Evolutionary conservation across 495 filamentous ascomycete genomes (phyloP).

Genomic region (Aspergillus wentii): DNA sequence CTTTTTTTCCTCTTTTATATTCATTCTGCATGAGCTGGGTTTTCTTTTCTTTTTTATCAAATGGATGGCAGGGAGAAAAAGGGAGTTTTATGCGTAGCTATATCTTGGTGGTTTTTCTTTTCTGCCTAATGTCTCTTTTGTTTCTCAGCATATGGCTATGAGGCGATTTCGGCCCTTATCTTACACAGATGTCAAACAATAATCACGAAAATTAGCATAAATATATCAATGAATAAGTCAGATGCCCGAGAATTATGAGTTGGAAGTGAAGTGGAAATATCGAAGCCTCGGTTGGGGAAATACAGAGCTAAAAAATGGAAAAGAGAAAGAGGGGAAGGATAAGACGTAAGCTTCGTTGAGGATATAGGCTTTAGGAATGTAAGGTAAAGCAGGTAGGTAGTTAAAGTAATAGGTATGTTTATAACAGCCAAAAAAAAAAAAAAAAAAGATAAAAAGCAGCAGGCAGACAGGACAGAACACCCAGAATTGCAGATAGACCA

Average conservation of each 20-base stretch:
- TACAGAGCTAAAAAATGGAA: background rate
- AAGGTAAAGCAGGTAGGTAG: too few relatives aligned
- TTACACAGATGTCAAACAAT: too few relatives aligned
- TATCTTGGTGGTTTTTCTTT: too few relatives aligned
- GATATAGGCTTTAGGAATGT: background rate
- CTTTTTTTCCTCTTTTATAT: conserved; percentile 6
- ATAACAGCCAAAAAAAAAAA: conserved; percentile 8
- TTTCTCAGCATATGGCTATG: too few relatives aligned
- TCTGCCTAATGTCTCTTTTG: conserved; percentile 2
- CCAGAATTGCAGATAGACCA: background rate
- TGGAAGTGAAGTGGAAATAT: too few relatives aligned
- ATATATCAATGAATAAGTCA: too few relatives aligned
- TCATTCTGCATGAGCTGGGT: too few relatives aligned
- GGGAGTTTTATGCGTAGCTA: conserved; percentile 8
- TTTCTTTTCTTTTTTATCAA: conserved; percentile 2
- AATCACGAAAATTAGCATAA: too few relatives aligned
- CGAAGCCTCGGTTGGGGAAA: too few relatives aligned
- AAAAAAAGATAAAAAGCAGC: conserved; percentile 7
- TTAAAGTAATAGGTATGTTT: too few relatives aligned
- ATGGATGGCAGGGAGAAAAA: conserved; percentile 6
- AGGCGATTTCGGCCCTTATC: too few relatives aligned
- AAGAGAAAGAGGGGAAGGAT: conserved; percentile 1
- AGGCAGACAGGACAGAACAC: conserved; percentile 1
- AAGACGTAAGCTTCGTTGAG: background rate
- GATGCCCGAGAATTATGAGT: too few relatives aligned